Base-by-base conservation (phyloP, 495 filamentous ascomycete species). In the Penicillium coffeae region DNA sequence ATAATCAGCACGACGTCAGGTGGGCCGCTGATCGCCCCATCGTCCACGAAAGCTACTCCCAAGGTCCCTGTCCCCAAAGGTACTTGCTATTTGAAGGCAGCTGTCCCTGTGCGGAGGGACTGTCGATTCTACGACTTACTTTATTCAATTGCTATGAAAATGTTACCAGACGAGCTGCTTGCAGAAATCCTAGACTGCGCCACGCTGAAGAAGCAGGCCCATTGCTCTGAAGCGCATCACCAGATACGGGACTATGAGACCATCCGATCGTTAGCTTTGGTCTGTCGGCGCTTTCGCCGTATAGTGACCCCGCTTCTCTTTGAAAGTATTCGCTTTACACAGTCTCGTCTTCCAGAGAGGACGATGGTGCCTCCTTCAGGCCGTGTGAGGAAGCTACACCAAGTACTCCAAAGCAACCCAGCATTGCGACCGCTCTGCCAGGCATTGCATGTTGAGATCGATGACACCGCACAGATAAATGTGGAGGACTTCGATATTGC, bases 201-300 rank as follows among this genome's bases (percentile, higher is more conserved):
- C 1, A 47, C 44, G 33, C 34, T 47, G 14, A 38, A 19, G 8
- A 34, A 35, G 3, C 18, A 21, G 6, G n/a, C 3, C 3, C 8
- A 12, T n/a, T 25, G 32, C 30, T 6, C 27, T 3, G 27, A 36
- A 10, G 0, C n/a, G 3, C 18, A 27, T 8, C 21, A 18, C n/a
- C 21, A 14, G 14, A 50, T 37, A 18, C 47, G 47, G 1, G 21
- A 38, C 4, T 44, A 44, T 30, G 16, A 13, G 15, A 42, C 15
- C 10, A 7, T 38, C 7, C 20, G 21, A 3, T 37, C 47, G 21
- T 15, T 53, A 9, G 8, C 30, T 10, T 21, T 43, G n/a, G 45
- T 53, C 5, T 48, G 37, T 30, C 39, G 18, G 3, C 46, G 40
- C 3, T 45, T 51, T 22, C 36, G 45, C 16, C 34, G 42, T 19